Conservation (phyloP, 2,329 filamentous ascomycete genomes). For the Volutella citrinella region DNA sequence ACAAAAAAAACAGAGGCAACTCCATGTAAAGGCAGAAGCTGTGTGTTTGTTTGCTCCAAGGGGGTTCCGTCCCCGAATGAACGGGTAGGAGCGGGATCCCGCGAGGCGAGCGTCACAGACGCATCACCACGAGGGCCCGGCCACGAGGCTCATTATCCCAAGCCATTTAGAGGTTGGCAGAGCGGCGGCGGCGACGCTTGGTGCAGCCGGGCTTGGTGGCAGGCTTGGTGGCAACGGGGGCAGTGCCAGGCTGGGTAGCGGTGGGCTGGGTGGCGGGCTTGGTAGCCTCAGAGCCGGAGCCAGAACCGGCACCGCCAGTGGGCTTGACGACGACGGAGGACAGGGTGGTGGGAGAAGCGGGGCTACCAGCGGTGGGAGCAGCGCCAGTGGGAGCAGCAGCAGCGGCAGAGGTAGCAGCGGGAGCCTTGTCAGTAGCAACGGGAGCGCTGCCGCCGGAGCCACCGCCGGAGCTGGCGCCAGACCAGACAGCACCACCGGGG, state of each 20-base stretch:
- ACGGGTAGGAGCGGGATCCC: too few relatives aligned
- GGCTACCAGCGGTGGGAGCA: slow-evolving; percentile 1
- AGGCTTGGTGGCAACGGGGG: neutral
- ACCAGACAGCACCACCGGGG: slow-evolving; percentile 34
- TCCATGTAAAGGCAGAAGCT: too few relatives aligned
- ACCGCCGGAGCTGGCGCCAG: slow-evolving; percentile 15
- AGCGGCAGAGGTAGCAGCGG: slow-evolving; percentile 2
- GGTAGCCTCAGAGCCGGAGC: neutral
- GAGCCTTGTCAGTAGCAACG: slow-evolving; percentile 1
- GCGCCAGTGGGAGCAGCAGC: slow-evolving; percentile 1
- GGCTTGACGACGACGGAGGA: neutral
- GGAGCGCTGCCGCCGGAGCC: slow-evolving; percentile 5
- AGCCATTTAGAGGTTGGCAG: neutral
- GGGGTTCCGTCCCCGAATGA: too few relatives aligned
- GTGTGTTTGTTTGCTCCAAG: too few relatives aligned
- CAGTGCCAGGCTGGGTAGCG: neutral
- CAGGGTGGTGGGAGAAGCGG: slow-evolving; percentile 1
- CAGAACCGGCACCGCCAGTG: neutral
- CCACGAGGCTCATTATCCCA: too few relatives aligned
- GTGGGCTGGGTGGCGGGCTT: neutral
- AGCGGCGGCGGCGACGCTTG: neutral
- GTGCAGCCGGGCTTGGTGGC: neutral
- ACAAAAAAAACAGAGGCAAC: neutral
- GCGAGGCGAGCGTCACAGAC: neutral
- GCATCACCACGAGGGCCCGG: neutral